phyloP scores from a whole-genome alignment of 2,329 filamentous ascomycete genomes.

The Madurella mycetomatis region DNA sequence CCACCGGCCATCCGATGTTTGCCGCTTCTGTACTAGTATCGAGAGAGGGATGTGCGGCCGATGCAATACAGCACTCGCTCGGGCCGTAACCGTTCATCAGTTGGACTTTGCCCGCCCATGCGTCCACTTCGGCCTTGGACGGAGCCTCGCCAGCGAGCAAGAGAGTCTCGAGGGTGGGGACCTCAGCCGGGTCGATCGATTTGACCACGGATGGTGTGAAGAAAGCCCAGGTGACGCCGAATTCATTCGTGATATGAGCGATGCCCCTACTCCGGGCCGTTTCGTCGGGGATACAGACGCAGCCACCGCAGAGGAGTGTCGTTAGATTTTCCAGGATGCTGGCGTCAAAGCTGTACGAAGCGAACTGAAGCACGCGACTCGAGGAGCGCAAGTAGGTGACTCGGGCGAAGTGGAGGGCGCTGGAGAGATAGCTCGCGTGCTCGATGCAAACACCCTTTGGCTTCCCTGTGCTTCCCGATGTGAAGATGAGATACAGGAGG shows the following conservation, averaged over 20 bases:
- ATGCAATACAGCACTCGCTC: constrained; percentile 15
- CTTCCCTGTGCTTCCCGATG: constrained; percentile 47
- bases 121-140: constrained; percentile 9
- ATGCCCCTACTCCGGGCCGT: constrained; percentile 35
- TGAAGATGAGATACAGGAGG: constrained; percentile 41
- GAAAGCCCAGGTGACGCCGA: constrained; percentile 19
- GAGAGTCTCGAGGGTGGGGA: constrained; percentile 22
- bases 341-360: constrained; percentile 37
- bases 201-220: constrained; percentile 24
- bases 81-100: constrained; percentile 22
- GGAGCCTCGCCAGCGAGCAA: constrained; percentile 21
- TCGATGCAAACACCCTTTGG: constrained; percentile 45
- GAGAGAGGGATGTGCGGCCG: too few relatives aligned
- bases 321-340: constrained; percentile 36
- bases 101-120: constrained; percentile 14
- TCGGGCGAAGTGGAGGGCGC: constrained; percentile 6
- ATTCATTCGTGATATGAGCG: constrained; percentile 21
- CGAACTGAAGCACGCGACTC: constrained; percentile 24
- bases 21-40: too few relatives aligned
- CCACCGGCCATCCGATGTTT: too few relatives aligned
- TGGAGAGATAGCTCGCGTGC: constrained; percentile 22
- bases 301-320: constrained; percentile 34
- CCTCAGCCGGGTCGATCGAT: constrained; percentile 18
- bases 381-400: neutral
- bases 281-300: constrained; percentile 38